Conservation (phyloP, 2,329 filamentous ascomycete species). For the Colletotrichum tropicicola region DNA sequence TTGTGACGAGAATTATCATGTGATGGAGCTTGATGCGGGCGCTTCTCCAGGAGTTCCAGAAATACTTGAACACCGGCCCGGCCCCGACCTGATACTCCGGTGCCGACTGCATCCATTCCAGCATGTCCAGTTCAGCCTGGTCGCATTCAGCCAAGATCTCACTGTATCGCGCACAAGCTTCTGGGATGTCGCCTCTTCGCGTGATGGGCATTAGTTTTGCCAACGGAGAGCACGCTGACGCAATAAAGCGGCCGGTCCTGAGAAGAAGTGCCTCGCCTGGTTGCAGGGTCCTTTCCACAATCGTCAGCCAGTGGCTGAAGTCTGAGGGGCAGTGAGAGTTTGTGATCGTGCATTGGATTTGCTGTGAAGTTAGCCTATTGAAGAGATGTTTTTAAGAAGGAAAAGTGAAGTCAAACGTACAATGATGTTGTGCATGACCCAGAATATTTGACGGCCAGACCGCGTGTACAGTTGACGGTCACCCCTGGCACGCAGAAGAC, state of each 20-base stretch:
- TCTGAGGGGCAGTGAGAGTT: conserved; percentile 45
- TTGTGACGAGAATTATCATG: conserved; percentile 41
- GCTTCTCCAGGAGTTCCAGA: conserved; percentile 43
- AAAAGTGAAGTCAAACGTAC: conserved; percentile 35
- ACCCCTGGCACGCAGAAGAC: conserved; percentile 47
- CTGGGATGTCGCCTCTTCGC: background rate
- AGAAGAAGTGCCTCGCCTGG: conserved; percentile 16
- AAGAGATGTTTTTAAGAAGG: background rate
- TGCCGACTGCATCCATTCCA: conserved; percentile 36
- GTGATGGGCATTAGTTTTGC: conserved; percentile 15
- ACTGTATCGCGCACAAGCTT: conserved; percentile 8
- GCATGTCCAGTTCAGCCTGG: conserved; percentile 37
- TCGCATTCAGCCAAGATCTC: conserved; percentile 36
- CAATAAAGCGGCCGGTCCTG: conserved; percentile 5
- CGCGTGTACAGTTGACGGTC: conserved; percentile 33
- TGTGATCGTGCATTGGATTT: conserved; percentile 45
- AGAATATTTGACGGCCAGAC: conserved; percentile 43
- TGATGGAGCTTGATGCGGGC: conserved; percentile 46
- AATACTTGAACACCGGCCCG: conserved; percentile 34
- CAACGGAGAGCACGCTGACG: conserved; percentile 10
- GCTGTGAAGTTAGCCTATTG: no score
- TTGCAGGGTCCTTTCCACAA: conserved; percentile 32
- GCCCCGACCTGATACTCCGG: conserved; percentile 35
- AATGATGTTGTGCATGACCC: conserved; percentile 48
- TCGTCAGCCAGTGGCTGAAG: conserved; percentile 44